Evolutionary conservation across 1,284 basidiomycete species (phyloP), one percentile per base, ranked within the genome.

Genomic region (Schizopora paradoxa): DNA sequence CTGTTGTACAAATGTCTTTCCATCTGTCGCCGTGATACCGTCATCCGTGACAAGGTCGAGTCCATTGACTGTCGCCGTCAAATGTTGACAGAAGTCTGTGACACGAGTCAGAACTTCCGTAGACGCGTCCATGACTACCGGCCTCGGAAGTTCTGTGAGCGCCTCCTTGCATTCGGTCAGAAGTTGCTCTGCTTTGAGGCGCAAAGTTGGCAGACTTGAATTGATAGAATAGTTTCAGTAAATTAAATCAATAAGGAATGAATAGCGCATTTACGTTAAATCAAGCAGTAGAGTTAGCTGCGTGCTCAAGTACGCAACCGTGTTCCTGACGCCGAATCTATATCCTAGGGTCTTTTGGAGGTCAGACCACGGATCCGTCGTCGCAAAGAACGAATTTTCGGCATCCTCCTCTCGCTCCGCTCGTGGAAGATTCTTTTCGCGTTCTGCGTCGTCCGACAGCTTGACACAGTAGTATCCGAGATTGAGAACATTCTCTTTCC

Each of bases 401-500:
- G 61, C 57, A n/a, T n/a, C n/a, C 4, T 49, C 51, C 34, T 77
- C 68, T 0, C 73, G 67, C 13, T 66, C 67, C 0, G 57, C 43
- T 5, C 61, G 58, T 0, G 69, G 61, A 4, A 73, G 61, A 0
- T 61, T 60, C 6, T 57, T 54, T 8, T 56, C 54, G 0, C 82
- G 71, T 48, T 81, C 74, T 2, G 60, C 66, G 51, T 83, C 80
- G 45, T 81, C 72, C 0, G 79, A 76, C 14, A 82, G 74, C 28
- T 77, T 76, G 29, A 81, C 77, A 38, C 79, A 82, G 50, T 76
- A 83, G 53, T 83, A 85, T 0, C 82, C 82, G 41, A 78, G 78
- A 10, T 56, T 68, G 7, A 82, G 65, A 1, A 25, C 47, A 49
- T 77, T 60, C 23, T 44, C n/a, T 4, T 11, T 35, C 18, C 76